Conservation (phyloP, 306 rosid species). For the Mucuna pruriens region DNA sequence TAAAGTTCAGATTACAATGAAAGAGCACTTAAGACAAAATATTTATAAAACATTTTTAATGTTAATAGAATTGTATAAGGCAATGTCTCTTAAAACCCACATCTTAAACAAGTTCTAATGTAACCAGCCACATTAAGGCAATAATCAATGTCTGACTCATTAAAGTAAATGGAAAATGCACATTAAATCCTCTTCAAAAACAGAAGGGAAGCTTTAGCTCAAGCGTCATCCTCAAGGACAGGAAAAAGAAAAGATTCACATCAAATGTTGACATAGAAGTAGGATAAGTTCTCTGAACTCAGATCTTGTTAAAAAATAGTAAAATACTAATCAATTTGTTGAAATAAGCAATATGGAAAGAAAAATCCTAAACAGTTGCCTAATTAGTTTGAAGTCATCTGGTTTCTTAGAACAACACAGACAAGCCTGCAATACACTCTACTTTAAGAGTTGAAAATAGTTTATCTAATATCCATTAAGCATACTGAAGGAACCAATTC, state of each 20-base stretch:
- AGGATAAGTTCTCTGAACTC: not conserved
- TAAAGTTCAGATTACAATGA: slow-evolving; percentile 30
- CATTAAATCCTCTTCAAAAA: slow-evolving; percentile 1
- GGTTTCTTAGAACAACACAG: slow-evolving; percentile 9
- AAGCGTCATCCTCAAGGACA: not conserved
- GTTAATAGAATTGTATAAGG: not conserved
- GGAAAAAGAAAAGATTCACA: not conserved
- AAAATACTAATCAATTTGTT: not conserved
- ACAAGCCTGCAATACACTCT: slow-evolving; percentile 8
- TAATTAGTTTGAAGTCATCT: slow-evolving; percentile 8
- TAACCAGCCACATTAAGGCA: slow-evolving; percentile 2
- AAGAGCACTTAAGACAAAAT: slow-evolving; percentile 14
- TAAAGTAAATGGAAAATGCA: not conserved
- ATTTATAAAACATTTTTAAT: not conserved
- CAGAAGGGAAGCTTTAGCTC: slow-evolving; percentile 6
- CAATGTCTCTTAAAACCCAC: slow-evolving; percentile 6
- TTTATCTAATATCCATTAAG: not conserved
- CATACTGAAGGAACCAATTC: slow-evolving; percentile 3
- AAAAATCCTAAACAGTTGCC: slow-evolving; percentile 5
- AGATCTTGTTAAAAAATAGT: not conserved
- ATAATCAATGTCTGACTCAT: slow-evolving; percentile 2
- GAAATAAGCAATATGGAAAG: slow-evolving; percentile 17
- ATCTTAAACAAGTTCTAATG: slow-evolving; percentile 17
- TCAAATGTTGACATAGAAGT: not conserved
- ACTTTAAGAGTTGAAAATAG: not conserved